A percentile compares a stretch with the other conserved stretches of the same genome.
These are phyloP conservation scores for Botrytis cinerea DNA, from an alignment of 2,329 filamentous ascomycete genomes.

Conservation along the genomic window DNA sequence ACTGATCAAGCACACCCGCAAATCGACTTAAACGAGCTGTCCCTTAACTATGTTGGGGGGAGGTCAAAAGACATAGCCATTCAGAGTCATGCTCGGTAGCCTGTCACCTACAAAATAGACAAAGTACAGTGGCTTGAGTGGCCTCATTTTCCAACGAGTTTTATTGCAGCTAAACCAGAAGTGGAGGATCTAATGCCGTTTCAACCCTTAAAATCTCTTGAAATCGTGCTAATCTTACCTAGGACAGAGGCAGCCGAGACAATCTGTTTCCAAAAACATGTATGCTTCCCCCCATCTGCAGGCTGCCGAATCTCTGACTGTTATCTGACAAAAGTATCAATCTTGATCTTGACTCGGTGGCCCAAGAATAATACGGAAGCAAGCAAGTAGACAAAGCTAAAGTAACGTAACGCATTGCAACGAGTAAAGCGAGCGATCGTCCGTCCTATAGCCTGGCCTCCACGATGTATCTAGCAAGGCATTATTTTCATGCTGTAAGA, in stretches of 20 bases:
- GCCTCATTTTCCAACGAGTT: conserved; percentile 10
- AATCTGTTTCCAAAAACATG: conserved; percentile 4
- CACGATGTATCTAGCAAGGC: background rate
- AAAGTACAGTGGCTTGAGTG: conserved; percentile 15
- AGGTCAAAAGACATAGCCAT: conserved; percentile 1
- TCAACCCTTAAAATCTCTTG: background rate
- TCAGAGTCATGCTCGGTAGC: background rate
- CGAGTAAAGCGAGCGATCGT: background rate
- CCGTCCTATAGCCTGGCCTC: conserved; percentile 1
- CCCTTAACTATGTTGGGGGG: background rate
- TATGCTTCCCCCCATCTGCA: conserved; percentile 2
- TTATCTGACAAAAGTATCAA: conserved; percentile 4
- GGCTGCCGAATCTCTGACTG: conserved; percentile 15
- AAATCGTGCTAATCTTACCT: background rate
- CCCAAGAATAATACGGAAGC: conserved; percentile 14
- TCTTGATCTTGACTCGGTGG: conserved; percentile 5
- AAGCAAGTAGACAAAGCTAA: background rate
- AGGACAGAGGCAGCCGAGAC: background rate
- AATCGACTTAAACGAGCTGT: conserved; percentile 5
- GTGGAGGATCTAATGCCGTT: conserved; percentile 11
- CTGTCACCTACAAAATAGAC: background rate
- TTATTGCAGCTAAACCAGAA: conserved; percentile 12
- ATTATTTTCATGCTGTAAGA: conserved; percentile 17
- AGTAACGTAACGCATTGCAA: background rate
- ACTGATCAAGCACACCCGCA: conserved; percentile 17